Evolutionary conservation across 768 basidiomycete genomes (phyloP), one percentile per base, ranked within the genome.

Genomic region (Asterophora lycoperdoides): DNA sequence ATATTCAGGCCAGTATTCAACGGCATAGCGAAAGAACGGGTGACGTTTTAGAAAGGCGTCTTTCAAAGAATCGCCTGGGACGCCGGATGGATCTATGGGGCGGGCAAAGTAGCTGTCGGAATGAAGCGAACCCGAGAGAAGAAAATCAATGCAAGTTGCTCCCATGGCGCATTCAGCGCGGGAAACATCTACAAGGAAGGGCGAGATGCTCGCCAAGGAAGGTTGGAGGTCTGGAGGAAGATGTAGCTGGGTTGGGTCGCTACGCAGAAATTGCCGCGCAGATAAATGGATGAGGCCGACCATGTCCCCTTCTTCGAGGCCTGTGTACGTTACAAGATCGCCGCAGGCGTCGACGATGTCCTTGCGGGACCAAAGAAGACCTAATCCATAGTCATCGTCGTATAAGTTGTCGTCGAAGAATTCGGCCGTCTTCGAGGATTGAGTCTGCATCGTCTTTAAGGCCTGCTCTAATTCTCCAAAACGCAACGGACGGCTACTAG

Each of bases 321-420:
- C 39, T 3, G 32, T 40, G 29, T 51, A 51, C 1, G 28, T 46
- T 23, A 51, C 44, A 14, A 51, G 50, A 18, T 51, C 45, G 4
- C 44, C 50, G 13, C 50, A 51, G 7, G 44, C 39, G n/a, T 51
- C 44, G 32, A 51, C 44, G 36, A 51, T 46, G 17, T 51, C 50
- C 36, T 46, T 44, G 17, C 38, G 50, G 11, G 50, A 45, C 44
- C 50, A 51, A 26, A 51, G 30, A 6, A 51, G 33, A 14, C 45
- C 50, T 14, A 32, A 17, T 9, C 37, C 37, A 20, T 38, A 35
- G 20, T 23, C 20, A 19, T 44, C 38, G 17, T 51, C 50, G 4
- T 41, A 51, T 33, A 19, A 34, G 15, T 20, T 13, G 4, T 51
- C 38, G 10, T 39, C 34, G 13, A 38, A 30, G 15, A 30, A 45